These are phyloP conservation scores for Persicaria maculosa DNA, from an alignment of 148 eudicot species.

Conservation along the genomic window DNA sequence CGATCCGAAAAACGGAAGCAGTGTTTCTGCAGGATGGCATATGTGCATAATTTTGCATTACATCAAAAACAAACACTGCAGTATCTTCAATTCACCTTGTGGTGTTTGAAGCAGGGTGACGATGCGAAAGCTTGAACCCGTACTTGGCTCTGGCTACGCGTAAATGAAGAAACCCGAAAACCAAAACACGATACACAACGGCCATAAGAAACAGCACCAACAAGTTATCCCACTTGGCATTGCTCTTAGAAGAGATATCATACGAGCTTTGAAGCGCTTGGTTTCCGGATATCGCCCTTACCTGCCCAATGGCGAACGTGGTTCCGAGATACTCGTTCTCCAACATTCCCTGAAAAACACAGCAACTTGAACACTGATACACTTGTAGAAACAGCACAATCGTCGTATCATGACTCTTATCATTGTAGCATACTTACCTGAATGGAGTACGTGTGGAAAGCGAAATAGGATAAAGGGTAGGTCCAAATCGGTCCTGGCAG, in stretches of 20 bases:
- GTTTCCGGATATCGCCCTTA: slow-evolving; percentile 69
- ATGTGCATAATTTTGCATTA: no score
- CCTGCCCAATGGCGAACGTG: slow-evolving; percentile 72
- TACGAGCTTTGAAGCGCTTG: slow-evolving; percentile 71
- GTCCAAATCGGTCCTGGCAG: slow-evolving; percentile 72
- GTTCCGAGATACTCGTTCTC: slow-evolving; percentile 78
- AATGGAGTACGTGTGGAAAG: slow-evolving; percentile 82
- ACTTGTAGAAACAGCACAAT: not conserved
- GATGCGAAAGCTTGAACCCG: not conserved
- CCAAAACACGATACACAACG: slow-evolving; percentile 60
- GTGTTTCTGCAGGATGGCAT: not conserved
- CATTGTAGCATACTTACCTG: slow-evolving; percentile 46
- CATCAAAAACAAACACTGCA: not conserved
- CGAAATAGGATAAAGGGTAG: slow-evolving; percentile 66
- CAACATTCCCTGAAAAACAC: slow-evolving; percentile 63
- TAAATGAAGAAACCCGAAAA: slow-evolving; percentile 51
- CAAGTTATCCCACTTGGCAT: slow-evolving; percentile 73
- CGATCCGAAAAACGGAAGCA: no score
- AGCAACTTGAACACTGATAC: not conserved
- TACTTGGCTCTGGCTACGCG: slow-evolving; percentile 10
- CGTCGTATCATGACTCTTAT: not conserved
- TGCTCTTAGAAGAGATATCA: slow-evolving; percentile 43
- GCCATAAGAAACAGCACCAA: slow-evolving; percentile 76
- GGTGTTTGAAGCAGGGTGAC: not conserved
- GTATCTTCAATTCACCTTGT: not conserved